A percentile compares a stretch with the other conserved stretches of the same genome.
Conservation (phyloP, 1,284 basidiomycete genomes). For the Melampsora larici-populina region DNA sequence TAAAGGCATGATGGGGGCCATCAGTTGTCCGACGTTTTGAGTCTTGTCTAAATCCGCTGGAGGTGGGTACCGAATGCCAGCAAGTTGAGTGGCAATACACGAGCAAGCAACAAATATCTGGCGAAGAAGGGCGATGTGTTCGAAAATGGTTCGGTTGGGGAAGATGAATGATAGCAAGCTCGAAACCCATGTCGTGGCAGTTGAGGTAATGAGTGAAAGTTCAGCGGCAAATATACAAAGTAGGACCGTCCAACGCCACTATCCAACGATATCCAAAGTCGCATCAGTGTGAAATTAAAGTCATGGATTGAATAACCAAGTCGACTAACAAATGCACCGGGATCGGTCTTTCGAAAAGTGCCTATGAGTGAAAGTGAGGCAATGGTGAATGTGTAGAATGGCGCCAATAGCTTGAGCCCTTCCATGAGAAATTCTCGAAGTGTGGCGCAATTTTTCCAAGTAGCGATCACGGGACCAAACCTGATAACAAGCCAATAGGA, state of each 20-base stretch:
- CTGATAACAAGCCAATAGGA: neutral
- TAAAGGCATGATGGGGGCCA: constrained; percentile 11
- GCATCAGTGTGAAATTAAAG: neutral
- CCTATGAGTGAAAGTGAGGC: constrained; percentile 19
- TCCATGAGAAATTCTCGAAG: constrained; percentile 27
- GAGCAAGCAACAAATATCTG: constrained; percentile 28
- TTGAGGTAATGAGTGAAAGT: constrained; percentile 12
- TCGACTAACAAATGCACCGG: constrained; percentile 30
- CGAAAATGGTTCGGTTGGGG: constrained; percentile 25
- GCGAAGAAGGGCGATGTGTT: constrained; percentile 31
- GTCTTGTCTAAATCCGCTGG: constrained; percentile 3
- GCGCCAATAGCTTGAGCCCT: constrained; percentile 9
- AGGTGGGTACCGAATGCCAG: constrained; percentile 14
- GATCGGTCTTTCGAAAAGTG: constrained; percentile 6
- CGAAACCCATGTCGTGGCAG: constrained; percentile 16
- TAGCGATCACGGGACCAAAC: constrained; percentile 13
- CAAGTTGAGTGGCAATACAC: constrained; percentile 21
- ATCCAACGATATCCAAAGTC: neutral
- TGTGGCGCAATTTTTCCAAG: constrained; percentile 33
- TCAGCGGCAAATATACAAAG: constrained; percentile 13
- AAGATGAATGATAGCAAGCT: constrained; percentile 17
- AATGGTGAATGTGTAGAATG: constrained; percentile 22
- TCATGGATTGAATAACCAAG: neutral
- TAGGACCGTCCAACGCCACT: constrained; percentile 34
- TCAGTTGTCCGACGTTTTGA: neutral